A percentile compares a stretch with the other conserved stretches of the same genome.
Evolutionary conservation across 768 basidiomycete genomes (phyloP).

Genomic region (Psilocybe cyanescens): DNA sequence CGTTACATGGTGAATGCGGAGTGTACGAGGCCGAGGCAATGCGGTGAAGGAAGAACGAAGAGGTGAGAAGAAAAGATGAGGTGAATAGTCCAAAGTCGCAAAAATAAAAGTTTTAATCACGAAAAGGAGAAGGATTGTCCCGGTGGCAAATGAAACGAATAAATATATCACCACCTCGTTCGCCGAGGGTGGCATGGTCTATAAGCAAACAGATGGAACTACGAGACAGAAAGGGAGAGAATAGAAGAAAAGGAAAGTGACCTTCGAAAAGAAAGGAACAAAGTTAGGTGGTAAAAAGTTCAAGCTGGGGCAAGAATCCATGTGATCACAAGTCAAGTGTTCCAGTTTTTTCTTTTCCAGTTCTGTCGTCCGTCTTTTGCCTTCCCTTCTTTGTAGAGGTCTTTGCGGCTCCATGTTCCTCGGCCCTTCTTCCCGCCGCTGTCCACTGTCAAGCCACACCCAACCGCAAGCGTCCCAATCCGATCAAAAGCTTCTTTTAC

Average conservation of each 20-base stretch:
- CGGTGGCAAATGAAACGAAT: background rate
- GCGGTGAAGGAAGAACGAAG: background rate
- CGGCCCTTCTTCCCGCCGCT: background rate
- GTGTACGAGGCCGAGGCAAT: background rate
- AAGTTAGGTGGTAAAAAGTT: background rate
- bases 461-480: constrained; percentile 14
- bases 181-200: constrained; percentile 1
- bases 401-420: no score
- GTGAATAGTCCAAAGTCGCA: background rate
- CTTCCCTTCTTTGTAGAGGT: no score
- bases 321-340: background rate
- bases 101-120: background rate
- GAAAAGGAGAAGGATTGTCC: background rate
- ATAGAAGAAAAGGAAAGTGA: constrained; percentile 6
- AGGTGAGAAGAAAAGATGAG: background rate
- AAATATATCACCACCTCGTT: background rate
- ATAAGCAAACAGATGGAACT: background rate
- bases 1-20: background rate
- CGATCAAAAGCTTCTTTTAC: constrained; percentile 6
- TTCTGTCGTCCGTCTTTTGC: no score
- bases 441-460: constrained; percentile 3
- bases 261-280: constrained; percentile 9
- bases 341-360: background rate
- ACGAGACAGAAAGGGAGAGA: background rate
- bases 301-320: background rate